These are phyloP conservation scores for Rhizophlyctis rosea DNA, from an alignment of 192 early-diverging fungal species.

Conservation along the genomic window DNA sequence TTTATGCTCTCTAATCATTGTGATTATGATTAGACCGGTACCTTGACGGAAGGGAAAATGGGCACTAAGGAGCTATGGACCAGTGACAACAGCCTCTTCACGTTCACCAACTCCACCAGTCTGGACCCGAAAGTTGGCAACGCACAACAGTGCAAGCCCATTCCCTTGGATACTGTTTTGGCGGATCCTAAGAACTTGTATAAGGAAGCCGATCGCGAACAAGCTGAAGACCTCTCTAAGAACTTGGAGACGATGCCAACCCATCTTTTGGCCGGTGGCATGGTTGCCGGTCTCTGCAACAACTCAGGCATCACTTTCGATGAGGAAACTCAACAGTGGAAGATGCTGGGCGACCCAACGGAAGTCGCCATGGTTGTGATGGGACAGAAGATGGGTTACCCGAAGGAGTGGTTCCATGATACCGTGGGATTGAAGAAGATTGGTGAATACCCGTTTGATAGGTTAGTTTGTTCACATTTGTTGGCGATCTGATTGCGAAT, in stretches of 20 bases:
- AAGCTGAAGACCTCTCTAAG: constrained; percentile 43
- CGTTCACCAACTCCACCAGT: constrained; percentile 56
- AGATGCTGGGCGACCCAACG: constrained; percentile 87
- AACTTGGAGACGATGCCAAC: constrained; percentile 38
- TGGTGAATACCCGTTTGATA: constrained; percentile 87
- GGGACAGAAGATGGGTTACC: constrained; percentile 76
- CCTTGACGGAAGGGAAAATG: constrained; percentile 98
- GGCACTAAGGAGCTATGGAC: constrained; percentile 84
- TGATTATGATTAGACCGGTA: constrained; percentile 59
- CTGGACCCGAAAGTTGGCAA: constrained; percentile 41
- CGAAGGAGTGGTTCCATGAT: constrained; percentile 57
- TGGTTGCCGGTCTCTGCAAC: constrained; percentile 81
- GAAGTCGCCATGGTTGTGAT: constrained; percentile 89
- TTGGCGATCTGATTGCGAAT: neutral
- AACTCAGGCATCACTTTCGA: constrained; percentile 72
- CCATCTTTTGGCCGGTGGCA: constrained; percentile 60
- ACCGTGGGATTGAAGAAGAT: constrained; percentile 61
- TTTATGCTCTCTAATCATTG: neutral
- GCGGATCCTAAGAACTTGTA: neutral
- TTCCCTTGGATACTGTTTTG: constrained; percentile 24
- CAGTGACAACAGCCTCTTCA: constrained; percentile 65
- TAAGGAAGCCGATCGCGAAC: constrained; percentile 15
- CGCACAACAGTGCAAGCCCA: constrained; percentile 6
- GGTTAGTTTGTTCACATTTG: constrained; percentile 1
- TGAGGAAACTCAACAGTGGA: constrained; percentile 58